Conservation (phyloP, 768 basidiomycete genomes). For the Multifurca ochricompacta region DNA sequence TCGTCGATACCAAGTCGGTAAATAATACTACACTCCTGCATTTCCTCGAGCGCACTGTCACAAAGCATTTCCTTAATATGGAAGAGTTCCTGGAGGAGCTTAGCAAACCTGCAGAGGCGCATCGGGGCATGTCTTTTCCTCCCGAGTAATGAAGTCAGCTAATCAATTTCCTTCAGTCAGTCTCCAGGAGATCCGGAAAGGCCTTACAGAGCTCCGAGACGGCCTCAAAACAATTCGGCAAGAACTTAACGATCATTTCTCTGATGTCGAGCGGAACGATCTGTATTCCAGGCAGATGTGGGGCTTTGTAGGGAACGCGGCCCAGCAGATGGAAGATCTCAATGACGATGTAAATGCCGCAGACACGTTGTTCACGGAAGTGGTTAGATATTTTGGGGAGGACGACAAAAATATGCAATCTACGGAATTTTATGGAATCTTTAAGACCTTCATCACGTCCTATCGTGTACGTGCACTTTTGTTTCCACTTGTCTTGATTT, state of each 20-base stretch:
- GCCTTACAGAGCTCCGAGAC: conserved; percentile 59
- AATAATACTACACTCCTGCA: conserved; percentile 92
- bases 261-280: conserved; percentile 62
- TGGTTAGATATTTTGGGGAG: conserved; percentile 88
- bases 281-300: conserved; percentile 89
- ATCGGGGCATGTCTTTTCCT: conserved; percentile 48
- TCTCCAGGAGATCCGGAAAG: conserved; percentile 76
- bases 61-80: conserved; percentile 82
- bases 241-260: conserved; percentile 74
- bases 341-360: conserved; percentile 83
- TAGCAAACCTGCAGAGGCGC: conserved; percentile 83
- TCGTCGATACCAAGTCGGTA: conserved; percentile 96
- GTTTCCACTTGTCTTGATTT: neutral
- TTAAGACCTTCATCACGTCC: conserved; percentile 94
- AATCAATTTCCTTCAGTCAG: conserved; percentile 48
- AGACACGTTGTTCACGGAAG: conserved; percentile 75
- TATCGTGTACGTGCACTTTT: conserved; percentile 53
- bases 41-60: conserved; percentile 84
- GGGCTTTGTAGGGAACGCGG: conserved; percentile 74
- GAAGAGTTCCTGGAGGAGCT: conserved; percentile 86
- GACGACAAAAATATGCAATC: conserved; percentile 82
- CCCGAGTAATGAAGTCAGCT: conserved; percentile 1
- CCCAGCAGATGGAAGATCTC: conserved; percentile 69
- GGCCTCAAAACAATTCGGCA: conserved; percentile 74
- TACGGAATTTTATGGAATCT: conserved; percentile 91